A percentile compares a stretch with the other conserved stretches of the same genome.
Evolutionary conservation across 1,139 yeast genomes (phyloP).

Genomic region (Taiozyma onychis): DNA sequence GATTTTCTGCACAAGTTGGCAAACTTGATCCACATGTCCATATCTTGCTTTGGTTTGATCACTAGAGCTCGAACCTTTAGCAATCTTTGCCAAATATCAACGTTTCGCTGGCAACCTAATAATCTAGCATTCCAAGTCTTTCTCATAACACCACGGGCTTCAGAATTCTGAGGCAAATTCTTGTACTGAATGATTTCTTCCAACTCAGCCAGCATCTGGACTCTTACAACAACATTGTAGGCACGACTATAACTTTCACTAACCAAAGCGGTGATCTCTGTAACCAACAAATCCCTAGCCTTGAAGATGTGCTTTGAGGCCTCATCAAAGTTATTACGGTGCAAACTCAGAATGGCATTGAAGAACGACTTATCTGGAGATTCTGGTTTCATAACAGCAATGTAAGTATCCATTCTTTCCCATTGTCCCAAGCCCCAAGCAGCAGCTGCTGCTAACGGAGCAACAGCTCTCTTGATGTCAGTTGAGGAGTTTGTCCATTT

Average conservation of each 20-base stretch:
- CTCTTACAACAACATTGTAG: slow-evolving; percentile 92
- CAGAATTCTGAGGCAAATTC: slow-evolving; percentile 75
- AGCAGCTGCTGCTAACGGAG: slow-evolving; percentile 98
- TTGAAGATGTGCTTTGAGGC: slow-evolving; percentile 73
- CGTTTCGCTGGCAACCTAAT: slow-evolving; percentile 91
- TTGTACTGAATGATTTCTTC: slow-evolving; percentile 93
- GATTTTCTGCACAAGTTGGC: slow-evolving; percentile 94
- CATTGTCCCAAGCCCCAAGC: slow-evolving; percentile 99
- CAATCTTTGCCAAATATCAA: slow-evolving; percentile 97
- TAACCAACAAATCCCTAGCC: slow-evolving; percentile 85
- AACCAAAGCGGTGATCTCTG: slow-evolving; percentile 91
- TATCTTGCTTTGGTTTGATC: slow-evolving; percentile 91
- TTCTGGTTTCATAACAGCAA: slow-evolving; percentile 82
- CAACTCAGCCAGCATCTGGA: slow-evolving; percentile 93
- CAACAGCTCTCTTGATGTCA: slow-evolving; percentile 79
- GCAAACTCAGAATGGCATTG: slow-evolving; percentile 82
- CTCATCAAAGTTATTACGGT: slow-evolving; percentile 78
- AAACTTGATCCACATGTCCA: slow-evolving; percentile 98
- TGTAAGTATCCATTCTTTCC: slow-evolving; percentile 93
- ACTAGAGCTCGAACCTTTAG: slow-evolving; percentile 90
- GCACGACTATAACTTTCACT: slow-evolving; percentile 97
- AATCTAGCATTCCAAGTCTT: slow-evolving; percentile 93
- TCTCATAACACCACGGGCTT: slow-evolving; percentile 70
- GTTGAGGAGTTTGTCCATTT: slow-evolving; percentile 75
- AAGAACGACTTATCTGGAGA: slow-evolving; percentile 95